These are phyloP conservation scores for Hypoxylon sp. DNA, from an alignment of 2,329 filamentous ascomycete genomes.

Conservation along the genomic window DNA sequence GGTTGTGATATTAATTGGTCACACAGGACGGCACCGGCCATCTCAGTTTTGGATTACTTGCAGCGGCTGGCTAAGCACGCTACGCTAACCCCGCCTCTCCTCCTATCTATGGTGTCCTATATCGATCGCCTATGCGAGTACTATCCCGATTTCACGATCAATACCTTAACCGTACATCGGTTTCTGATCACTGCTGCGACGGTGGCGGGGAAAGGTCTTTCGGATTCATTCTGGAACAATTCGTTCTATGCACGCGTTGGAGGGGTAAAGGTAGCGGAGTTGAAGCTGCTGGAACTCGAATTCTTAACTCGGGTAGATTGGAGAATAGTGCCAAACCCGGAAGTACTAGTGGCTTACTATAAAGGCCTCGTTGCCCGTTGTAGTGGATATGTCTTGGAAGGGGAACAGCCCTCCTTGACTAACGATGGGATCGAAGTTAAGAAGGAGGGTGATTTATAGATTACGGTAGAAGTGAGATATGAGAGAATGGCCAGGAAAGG, in stretches of 20 bases:
- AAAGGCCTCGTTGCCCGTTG: constrained; percentile 82
- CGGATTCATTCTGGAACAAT: constrained; percentile 98
- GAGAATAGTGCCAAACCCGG: constrained; percentile 96
- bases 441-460: constrained; percentile 48
- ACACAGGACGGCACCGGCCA: constrained; percentile 79
- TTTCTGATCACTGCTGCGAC: constrained; percentile 97
- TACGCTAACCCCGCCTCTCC: constrained; percentile 89
- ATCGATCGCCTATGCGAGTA: constrained; percentile 94
- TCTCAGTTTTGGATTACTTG: constrained; percentile 94
- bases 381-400: constrained; percentile 68
- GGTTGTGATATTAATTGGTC: constrained; percentile 30
- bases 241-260: constrained; percentile 95
- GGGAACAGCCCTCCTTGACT: constrained; percentile 49
- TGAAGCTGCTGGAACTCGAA: constrained; percentile 92
- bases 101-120: constrained; percentile 99
- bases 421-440: constrained; percentile 55
- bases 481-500: constrained; percentile 6
- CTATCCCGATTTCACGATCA: constrained; percentile 96
- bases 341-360: constrained; percentile 95
- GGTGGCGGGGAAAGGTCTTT: constrained; percentile 94
- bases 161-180: constrained; percentile 94
- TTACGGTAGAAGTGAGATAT: constrained; percentile 55
- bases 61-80: constrained; percentile 94
- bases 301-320: constrained; percentile 94
- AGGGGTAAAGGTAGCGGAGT: constrained; percentile 88